These are phyloP conservation scores for Aspergillus ruber DNA, from an alignment of 2,329 filamentous ascomycete species.

Conservation along the genomic window DNA sequence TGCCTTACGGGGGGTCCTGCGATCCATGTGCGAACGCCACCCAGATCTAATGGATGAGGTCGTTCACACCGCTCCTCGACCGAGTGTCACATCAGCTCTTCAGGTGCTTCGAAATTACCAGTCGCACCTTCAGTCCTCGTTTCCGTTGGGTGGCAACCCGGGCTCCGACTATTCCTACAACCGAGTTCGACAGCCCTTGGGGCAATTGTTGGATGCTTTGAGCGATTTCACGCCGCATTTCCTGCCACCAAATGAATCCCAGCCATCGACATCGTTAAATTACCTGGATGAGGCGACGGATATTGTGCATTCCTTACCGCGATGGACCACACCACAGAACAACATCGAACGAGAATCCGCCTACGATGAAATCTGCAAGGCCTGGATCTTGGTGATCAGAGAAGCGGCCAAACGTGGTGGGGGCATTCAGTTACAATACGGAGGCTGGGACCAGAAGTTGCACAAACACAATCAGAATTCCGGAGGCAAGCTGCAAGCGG, in stretches of 20 bases:
- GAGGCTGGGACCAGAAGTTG: conserved; percentile 85
- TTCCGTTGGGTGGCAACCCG: conserved; percentile 76
- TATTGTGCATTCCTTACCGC: conserved; percentile 79
- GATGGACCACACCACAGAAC: conserved; percentile 84
- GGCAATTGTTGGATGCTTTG: conserved; percentile 77
- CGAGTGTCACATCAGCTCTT: conserved; percentile 72
- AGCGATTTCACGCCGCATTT: conserved; percentile 95
- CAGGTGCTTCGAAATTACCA: conserved; percentile 79
- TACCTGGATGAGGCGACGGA: conserved; percentile 88
- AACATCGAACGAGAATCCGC: conserved; percentile 91
- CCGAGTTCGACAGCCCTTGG: conserved; percentile 73
- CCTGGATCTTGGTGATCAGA: conserved; percentile 85
- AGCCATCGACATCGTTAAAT: conserved; percentile 73
- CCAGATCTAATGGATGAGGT: conserved; percentile 82
- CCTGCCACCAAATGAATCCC: conserved; percentile 80
- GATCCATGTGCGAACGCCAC: conserved; percentile 83
- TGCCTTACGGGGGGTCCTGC: conserved; percentile 78
- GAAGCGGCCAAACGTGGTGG: conserved; percentile 88
- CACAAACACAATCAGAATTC: conserved; percentile 82
- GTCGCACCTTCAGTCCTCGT: conserved; percentile 65
- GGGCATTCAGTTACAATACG: conserved; percentile 81
- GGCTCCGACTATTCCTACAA: conserved; percentile 94
- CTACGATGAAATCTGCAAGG: conserved; percentile 91
- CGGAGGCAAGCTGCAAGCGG: conserved; percentile 71
- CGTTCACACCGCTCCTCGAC: conserved; percentile 74